Evolutionary conservation across 805 yeast genomes (phyloP).

Genomic region (Wickerhamiella musiphila): DNA sequence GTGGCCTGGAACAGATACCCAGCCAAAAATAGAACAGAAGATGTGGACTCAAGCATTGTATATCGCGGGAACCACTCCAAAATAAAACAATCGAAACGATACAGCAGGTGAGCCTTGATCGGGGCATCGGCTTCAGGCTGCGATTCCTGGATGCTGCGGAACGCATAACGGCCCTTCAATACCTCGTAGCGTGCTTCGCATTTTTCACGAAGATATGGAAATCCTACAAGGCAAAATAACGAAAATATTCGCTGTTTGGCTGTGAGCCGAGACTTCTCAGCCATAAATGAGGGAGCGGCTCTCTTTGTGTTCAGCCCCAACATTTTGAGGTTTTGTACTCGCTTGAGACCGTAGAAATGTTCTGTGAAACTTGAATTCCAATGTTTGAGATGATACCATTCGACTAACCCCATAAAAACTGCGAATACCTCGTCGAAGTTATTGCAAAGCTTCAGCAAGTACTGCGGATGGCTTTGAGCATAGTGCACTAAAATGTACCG

Average conservation of each 20-base stretch:
- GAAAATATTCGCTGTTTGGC: constrained; percentile 35
- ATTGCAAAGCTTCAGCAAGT: constrained; percentile 42
- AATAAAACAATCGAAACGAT: constrained; percentile 24
- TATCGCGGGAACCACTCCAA: constrained; percentile 45
- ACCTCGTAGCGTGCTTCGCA: constrained; percentile 45
- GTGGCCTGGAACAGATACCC: constrained; percentile 48
- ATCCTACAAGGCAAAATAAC: constrained; percentile 35
- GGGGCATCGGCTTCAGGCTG: constrained; percentile 12
- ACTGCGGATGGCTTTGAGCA: constrained; percentile 60
- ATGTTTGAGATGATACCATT: constrained; percentile 45
- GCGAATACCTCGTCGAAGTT: constrained; percentile 64
- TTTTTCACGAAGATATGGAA: constrained; percentile 56
- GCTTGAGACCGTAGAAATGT: constrained; percentile 76
- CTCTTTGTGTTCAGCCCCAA: constrained; percentile 16
- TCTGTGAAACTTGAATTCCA: constrained; percentile 86
- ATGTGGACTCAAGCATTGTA: constrained; percentile 29
- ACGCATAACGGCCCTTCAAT: constrained; percentile 39
- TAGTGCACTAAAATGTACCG: constrained; percentile 67
- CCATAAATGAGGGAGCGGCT: constrained; percentile 25
- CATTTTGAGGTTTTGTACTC: constrained; percentile 26
- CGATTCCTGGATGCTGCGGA: constrained; percentile 27
- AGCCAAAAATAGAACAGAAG: constrained; percentile 41
- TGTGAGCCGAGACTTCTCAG: constrained; percentile 35
- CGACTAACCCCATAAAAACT: constrained; percentile 42
- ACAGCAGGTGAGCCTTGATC: constrained; percentile 15